phyloP scores from a whole-genome alignment of 192 early-diverging fungal genomes.

The Coemansia sp. region DNA sequence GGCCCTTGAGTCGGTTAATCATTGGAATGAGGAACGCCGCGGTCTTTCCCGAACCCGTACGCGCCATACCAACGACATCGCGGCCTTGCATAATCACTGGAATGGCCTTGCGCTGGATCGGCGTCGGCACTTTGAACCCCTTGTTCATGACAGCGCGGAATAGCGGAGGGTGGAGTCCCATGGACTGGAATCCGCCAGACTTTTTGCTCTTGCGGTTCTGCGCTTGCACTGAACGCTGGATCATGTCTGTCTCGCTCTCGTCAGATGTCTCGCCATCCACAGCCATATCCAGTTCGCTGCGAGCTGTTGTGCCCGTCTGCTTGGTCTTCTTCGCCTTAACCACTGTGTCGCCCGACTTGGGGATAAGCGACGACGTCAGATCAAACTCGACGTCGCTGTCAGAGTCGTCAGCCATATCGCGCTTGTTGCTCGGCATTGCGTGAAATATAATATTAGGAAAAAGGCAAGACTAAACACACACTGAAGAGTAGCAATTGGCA shows the following conservation, averaged over 20 bases:
- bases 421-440: slow-evolving; percentile 16
- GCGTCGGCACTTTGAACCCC: slow-evolving; percentile 98
- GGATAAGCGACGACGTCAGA: slow-evolving; percentile 54
- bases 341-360: slow-evolving; percentile 22
- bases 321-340: slow-evolving; percentile 14
- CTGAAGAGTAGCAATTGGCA: not conserved
- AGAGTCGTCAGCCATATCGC: slow-evolving; percentile 16
- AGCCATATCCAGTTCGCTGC: not conserved
- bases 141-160: slow-evolving; percentile 89
- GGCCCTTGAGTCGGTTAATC: slow-evolving; percentile 82
- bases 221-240: slow-evolving; percentile 46
- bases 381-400: slow-evolving; percentile 56
- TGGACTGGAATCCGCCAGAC: slow-evolving; percentile 97
- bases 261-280: slow-evolving; percentile 13
- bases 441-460: slow-evolving; percentile 4
- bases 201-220: slow-evolving; percentile 94
- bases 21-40: slow-evolving; percentile 94
- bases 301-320: not conserved
- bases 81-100: slow-evolving; percentile 88
- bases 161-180: slow-evolving; percentile 86
- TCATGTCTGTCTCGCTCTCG: slow-evolving; percentile 42
- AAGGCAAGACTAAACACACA: not conserved
- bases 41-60: slow-evolving; percentile 98
- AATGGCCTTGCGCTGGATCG: slow-evolving; percentile 95
- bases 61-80: slow-evolving; percentile 98